Evolutionary conservation across 768 basidiomycete genomes (phyloP), one percentile per base, ranked within the genome.

Genomic region (Lactarius evosmus): DNA sequence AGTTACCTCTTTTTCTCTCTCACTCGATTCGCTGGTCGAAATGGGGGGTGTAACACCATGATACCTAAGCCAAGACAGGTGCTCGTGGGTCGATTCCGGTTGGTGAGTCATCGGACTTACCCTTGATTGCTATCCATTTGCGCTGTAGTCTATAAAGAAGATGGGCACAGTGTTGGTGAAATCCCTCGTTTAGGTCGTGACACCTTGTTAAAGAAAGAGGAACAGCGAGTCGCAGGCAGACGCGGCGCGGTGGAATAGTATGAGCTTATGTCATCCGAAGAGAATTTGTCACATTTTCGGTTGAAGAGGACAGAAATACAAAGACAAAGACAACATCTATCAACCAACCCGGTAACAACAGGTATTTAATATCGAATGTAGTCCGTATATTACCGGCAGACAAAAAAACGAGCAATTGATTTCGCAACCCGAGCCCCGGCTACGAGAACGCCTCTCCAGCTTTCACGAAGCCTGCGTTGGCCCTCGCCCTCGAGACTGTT

Each of bases 41-140:
- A 96, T 95, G 58, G 93, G 94, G 41, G 88, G 87, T 16, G 91
- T 94, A 30, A 94, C 91, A 64, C 91, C 91, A 56, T 88, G 79
- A 75, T 82, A 88, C 70, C 90, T 92, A 73, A 29, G 19, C 38
- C 51, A 38, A 65, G n/a, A 60, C 27, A 22, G 12, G 17, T 41
- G 41, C 41, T 51, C 32, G 44, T 46, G 50, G 34, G 46, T 16
- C 22, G 46, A 40, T 19, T 22, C 34, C 22, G 22, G 27, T 63
- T 30, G 34, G 30, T 30, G 56, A 32, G 44, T 53, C 27, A 0
- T 36, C 22, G 7, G 30, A 22, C 65, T 56, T 54, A 67, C 68
- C 60, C 54, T 65, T 50, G 58, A 25, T n/a, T 50, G 52, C 32
- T 67, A 17, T 67, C 67, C 67, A 67, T 67, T 49, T 32, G 36